Evolutionary conservation across 768 basidiomycete genomes (phyloP), one percentile per base, ranked within the genome.

Genomic region (Pleurotus salmoneostramineus): DNA sequence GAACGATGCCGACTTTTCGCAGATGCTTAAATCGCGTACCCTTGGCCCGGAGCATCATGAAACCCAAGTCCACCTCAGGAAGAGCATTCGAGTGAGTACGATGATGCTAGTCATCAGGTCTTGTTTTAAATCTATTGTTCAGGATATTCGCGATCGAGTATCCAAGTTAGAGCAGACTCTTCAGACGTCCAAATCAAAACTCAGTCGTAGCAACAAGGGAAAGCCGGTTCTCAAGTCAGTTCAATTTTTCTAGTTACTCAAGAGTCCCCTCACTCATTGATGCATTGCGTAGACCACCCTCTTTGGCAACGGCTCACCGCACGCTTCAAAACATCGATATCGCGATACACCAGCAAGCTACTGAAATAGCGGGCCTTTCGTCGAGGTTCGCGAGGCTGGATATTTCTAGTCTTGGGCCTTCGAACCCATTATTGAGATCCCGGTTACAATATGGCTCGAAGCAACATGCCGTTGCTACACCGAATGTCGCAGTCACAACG

Each of bases 11-110:
- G 88, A 89, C 56, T 92, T 95, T 68, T 82, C 85, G 7, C 88
- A 84, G 64, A 83, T 89, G 77, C 72, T 92, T 55, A 85, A 83
- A 65, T 75, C 83, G 2, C 79, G 89, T 48, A 85, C 88, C n/a
- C 72, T 95, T n/a, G 89, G 89, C 10, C 93, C 96, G 0, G 93
- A 98, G 65, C 88, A 94, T 65, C 77, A 86, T 11, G 93, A 95
- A 66, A 88, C 84, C 1, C 95, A 95, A 67, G 82, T 78, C 1
- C 84, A 87, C 56, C 73, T 98, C 31, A 80, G 93, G 34, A 83
- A 86, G 62, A 77, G 79, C 60, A 84, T 91, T 37, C 76, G 88
- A 67, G 94, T 93, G 62, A 44, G 83, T 71, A 15, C 32, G 11
- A 55, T 12, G 14, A 34, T 47, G 51, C 12, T 60, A 27, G 35